Conservation (phyloP, 495 filamentous ascomycete species). For the Podospora appendiculata region DNA sequence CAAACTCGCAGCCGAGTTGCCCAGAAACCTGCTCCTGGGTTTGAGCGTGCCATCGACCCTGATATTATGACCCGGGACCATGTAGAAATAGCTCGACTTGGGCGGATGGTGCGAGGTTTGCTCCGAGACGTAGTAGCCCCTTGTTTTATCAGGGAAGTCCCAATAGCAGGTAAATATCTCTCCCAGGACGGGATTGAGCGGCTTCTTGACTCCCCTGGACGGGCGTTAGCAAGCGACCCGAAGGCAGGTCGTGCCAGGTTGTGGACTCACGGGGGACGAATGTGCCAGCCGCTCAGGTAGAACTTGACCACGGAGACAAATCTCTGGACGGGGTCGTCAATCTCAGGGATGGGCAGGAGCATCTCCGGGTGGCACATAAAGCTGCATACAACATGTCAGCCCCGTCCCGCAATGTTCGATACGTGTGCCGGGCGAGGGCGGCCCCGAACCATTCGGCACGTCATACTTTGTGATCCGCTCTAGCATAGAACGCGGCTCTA, state of each 20-base stretch:
- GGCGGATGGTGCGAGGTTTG: constrained; percentile 93
- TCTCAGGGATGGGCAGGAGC: constrained; percentile 74
- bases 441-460: not conserved
- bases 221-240: constrained; percentile 10
- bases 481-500: constrained; percentile 95
- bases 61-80: constrained; percentile 91
- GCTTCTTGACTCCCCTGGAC: constrained; percentile 91
- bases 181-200: constrained; percentile 92
- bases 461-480: constrained; percentile 95
- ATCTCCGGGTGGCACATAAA: constrained; percentile 99
- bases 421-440: not conserved
- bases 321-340: constrained; percentile 83
- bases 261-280: constrained; percentile 80
- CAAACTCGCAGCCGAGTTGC: constrained; percentile 94
- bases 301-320: constrained; percentile 96
- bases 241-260: not conserved
- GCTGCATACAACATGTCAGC: constrained; percentile 41
- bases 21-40: constrained; percentile 91
- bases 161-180: constrained; percentile 94
- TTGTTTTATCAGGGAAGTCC: constrained; percentile 81
- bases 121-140: constrained; percentile 92
- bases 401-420: not conserved
- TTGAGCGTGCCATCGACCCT: constrained; percentile 94
- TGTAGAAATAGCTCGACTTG: constrained; percentile 98
- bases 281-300: constrained; percentile 98